phyloP scores from a whole-genome alignment of 768 basidiomycete genomes.

The Nevesoporus exiguus region DNA sequence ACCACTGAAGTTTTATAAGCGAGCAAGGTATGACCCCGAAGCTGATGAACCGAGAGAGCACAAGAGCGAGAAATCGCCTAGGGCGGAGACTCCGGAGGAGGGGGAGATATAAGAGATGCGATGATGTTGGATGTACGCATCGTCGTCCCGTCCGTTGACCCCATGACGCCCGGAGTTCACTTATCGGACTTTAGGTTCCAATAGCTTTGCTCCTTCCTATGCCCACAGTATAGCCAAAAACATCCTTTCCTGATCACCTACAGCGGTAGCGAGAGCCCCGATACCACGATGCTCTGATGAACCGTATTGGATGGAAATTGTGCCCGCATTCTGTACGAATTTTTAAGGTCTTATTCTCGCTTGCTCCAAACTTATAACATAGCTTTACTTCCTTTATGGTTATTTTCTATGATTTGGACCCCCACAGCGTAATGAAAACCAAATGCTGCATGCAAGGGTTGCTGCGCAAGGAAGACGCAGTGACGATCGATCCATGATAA shows the following conservation, averaged over 20 bases:
- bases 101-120: conserved; percentile 65
- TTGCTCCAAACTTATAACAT: conserved; percentile 8
- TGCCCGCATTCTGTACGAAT: not conserved
- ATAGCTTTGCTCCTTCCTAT: not conserved
- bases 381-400: not conserved
- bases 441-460: conserved; percentile 2
- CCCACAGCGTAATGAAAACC: not conserved
- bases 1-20: conserved; percentile 35
- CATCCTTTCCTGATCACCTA: not conserved
- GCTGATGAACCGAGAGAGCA: conserved; percentile 43
- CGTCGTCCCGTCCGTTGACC: not conserved
- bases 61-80: conserved; percentile 35
- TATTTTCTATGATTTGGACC: conserved; percentile 1
- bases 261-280: not conserved
- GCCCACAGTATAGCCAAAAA: not conserved
- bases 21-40: conserved; percentile 51
- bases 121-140: conserved; percentile 19
- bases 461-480: not conserved
- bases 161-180: conserved; percentile 1
- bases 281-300: not conserved
- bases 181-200: not conserved
- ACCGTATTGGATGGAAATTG: conserved; percentile 1
- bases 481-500: not conserved
- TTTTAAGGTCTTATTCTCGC: conserved; percentile 1
- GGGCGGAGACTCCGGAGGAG: conserved; percentile 83